phyloP scores from a whole-genome alignment of 2,329 filamentous ascomycete genomes.

The Neonectria hederae region DNA sequence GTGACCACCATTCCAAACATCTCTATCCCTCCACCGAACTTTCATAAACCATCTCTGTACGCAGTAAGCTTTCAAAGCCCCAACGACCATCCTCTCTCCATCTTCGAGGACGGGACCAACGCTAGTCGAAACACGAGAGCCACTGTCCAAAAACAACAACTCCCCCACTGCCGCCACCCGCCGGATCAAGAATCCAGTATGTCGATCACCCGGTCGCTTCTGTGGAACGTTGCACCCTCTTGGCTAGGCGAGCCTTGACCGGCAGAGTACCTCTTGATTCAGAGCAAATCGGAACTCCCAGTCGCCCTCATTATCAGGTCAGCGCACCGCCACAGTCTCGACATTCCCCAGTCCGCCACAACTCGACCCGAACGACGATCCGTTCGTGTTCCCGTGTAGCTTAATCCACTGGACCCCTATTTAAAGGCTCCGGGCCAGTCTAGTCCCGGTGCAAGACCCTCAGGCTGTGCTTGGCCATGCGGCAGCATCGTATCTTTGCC shows the following conservation, averaged over 20 bases:
- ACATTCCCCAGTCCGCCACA: conserved; percentile 21
- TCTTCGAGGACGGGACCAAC: not conserved
- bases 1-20: conserved; percentile 5
- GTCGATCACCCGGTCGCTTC: conserved; percentile 27
- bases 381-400: conserved; percentile 14
- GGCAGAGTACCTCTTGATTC: not conserved
- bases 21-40: not conserved
- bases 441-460: conserved; percentile 10
- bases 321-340: conserved; percentile 29
- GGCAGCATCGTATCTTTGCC: conserved; percentile 17
- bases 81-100: conserved; percentile 1
- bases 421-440: conserved; percentile 19
- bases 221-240: conserved; percentile 24
- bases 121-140: conserved; percentile 27
- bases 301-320: not conserved
- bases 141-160: conserved; percentile 2
- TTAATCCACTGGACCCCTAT: conserved; percentile 12
- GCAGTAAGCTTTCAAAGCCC: not conserved
- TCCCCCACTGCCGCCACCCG: conserved; percentile 23
- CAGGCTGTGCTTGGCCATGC: conserved; percentile 8
- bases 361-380: conserved; percentile 12
- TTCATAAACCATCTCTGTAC: not conserved
- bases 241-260: not conserved
- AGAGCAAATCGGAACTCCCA: not conserved
- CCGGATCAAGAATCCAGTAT: conserved; percentile 25